Percentiles rank a stretch among this genome's conserved stretches.
These are phyloP conservation scores for Naganishia albida DNA, from an alignment of 1,284 basidiomycete species.

Conservation along the genomic window DNA sequence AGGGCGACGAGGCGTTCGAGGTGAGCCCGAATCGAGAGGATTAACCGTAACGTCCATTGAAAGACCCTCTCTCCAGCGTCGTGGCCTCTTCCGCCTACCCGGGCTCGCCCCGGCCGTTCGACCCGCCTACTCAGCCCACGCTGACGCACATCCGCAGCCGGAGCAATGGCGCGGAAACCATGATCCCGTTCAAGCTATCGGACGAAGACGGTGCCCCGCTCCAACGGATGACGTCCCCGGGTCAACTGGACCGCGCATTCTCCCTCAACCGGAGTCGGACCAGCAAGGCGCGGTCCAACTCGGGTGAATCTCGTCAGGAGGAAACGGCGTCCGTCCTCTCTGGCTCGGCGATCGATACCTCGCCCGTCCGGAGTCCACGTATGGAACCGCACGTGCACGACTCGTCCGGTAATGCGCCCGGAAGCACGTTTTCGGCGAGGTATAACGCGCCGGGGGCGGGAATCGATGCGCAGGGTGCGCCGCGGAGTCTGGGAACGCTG, in stretches of 20 bases:
- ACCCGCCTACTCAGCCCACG: conserved; percentile 19
- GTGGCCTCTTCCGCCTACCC: conserved; percentile 20
- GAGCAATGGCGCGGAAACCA: conserved; percentile 12
- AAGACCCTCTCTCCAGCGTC: neutral
- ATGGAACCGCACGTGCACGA: neutral
- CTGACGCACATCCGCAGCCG: conserved; percentile 19
- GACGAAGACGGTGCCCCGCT: conserved; percentile 4
- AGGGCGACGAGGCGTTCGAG: conserved; percentile 23
- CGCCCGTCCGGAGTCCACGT: neutral
- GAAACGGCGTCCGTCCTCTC: neutral
- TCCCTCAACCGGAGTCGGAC: conserved; percentile 10
- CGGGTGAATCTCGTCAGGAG: conserved; percentile 12
- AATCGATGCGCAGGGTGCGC: conserved; percentile 21
- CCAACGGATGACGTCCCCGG: conserved; percentile 9
- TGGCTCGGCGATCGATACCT: conserved; percentile 3
- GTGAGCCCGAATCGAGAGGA: conserved; percentile 15
- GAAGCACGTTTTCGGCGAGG: conserved; percentile 16
- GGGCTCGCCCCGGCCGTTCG: conserved; percentile 12
- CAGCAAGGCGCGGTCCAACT: conserved; percentile 30
- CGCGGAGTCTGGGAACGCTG: conserved; percentile 37
- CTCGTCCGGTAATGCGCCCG: conserved; percentile 13
- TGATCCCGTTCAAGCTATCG: conserved; percentile 3
- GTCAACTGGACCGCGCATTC: conserved; percentile 4
- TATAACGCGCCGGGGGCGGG: conserved; percentile 15
- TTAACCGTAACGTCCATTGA: neutral